phyloP scores from a whole-genome alignment of 192 early-diverging fungal genomes.

The Pilobolus umbonatus region DNA sequence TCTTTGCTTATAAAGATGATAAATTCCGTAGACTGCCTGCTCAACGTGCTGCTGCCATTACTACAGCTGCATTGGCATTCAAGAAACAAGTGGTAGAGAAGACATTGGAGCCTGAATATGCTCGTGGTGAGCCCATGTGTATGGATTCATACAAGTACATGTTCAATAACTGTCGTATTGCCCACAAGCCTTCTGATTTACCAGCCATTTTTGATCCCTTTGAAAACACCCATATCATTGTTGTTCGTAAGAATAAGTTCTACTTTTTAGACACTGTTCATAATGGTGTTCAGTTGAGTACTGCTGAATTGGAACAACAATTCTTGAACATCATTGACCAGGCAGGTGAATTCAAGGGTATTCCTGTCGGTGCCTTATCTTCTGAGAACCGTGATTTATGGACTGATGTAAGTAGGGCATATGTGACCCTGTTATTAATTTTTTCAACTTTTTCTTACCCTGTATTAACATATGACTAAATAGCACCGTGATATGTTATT shows the following conservation, averaged over 20 bases:
- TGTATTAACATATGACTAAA: conserved; percentile 2
- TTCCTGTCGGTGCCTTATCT: conserved; percentile 82
- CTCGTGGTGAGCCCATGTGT: conserved; percentile 73
- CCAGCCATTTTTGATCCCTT: conserved; percentile 68
- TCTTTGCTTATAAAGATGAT: conserved; percentile 92
- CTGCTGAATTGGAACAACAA: conserved; percentile 80
- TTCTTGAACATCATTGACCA: conserved; percentile 58
- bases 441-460: background rate
- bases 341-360: conserved; percentile 63
- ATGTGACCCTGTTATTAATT: background rate
- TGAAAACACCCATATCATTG: conserved; percentile 78
- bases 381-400: conserved; percentile 93
- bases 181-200: conserved; percentile 78
- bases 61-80: conserved; percentile 88
- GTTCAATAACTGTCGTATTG: conserved; percentile 95
- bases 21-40: conserved; percentile 69
- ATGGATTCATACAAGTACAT: conserved; percentile 92
- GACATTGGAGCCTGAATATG: conserved; percentile 78
- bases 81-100: conserved; percentile 70
- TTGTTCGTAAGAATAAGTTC: conserved; percentile 91
- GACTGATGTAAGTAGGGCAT: conserved; percentile 59
- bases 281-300: conserved; percentile 75
- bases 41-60: conserved; percentile 83
- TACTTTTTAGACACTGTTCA: conserved; percentile 69
- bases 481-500: conserved; percentile 62